A percentile compares a stretch with the other conserved stretches of the same genome.
These are phyloP conservation scores for Prunus mongolica DNA, from an alignment of 306 rosid genomes.

Conservation along the genomic window DNA sequence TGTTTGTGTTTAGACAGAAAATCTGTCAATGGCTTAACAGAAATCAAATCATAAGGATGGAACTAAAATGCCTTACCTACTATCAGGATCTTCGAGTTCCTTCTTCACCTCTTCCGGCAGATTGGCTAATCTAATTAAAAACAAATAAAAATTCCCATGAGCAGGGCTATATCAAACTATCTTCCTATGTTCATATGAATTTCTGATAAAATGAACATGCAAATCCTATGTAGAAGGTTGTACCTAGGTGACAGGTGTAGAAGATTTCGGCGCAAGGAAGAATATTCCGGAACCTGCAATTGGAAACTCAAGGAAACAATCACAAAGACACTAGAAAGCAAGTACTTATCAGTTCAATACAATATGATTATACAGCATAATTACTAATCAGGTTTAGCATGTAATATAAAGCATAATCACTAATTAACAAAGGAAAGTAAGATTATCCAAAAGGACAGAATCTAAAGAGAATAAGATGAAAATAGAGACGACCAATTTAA, in stretches of 20 bases:
- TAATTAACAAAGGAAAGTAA: background rate
- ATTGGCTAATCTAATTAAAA: constrained; percentile 56
- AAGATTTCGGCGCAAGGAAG: constrained; percentile 67
- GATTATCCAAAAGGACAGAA: background rate
- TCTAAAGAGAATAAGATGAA: background rate
- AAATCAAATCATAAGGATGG: background rate
- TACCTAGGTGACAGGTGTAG: constrained; percentile 78
- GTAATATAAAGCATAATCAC: background rate
- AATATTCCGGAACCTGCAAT: constrained; percentile 56
- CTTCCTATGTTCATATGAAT: constrained; percentile 5
- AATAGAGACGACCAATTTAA: constrained; percentile 4
- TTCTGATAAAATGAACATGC: background rate
- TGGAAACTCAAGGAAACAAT: background rate
- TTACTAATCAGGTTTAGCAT: too few species aligned
- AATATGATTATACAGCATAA: background rate
- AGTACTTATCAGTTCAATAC: background rate
- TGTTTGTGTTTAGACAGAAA: background rate
- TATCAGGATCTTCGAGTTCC: constrained; percentile 77
- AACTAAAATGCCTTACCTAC: constrained; percentile 51
- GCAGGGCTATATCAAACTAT: constrained; percentile 1
- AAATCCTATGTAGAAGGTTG: constrained; percentile 8
- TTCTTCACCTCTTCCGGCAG: constrained; percentile 71
- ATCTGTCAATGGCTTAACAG: background rate
- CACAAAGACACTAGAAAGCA: background rate
- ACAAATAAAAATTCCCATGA: constrained; percentile 6